Evolutionary conservation across 2,329 filamentous ascomycete species (phyloP).

Genomic region (Sarocladiaceae sp.): DNA sequence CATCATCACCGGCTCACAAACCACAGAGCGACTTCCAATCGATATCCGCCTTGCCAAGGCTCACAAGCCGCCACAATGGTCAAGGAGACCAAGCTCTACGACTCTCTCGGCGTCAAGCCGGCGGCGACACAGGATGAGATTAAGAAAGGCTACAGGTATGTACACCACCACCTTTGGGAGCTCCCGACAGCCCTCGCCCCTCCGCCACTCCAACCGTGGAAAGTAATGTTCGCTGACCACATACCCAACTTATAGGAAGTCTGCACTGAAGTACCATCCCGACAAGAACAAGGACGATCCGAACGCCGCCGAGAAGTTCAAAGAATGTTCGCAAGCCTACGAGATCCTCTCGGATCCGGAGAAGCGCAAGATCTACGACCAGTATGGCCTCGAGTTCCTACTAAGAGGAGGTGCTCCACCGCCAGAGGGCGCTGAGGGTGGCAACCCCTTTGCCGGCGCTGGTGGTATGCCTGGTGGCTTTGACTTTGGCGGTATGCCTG

Average conservation of each 20-base stretch:
- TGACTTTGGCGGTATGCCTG: conserved; percentile 31
- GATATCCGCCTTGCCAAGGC: not conserved
- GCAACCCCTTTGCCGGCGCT: conserved; percentile 55
- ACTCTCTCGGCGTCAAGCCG: conserved; percentile 72
- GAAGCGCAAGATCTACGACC: conserved; percentile 92
- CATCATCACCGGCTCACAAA: no score
- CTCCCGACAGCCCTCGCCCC: not conserved
- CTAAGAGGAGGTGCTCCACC: conserved; percentile 67
- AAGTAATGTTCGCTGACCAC: conserved; percentile 32
- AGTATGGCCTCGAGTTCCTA: conserved; percentile 89
- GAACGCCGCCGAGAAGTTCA: conserved; percentile 85
- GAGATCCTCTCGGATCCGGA: conserved; percentile 96
- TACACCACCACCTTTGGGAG: conserved; percentile 11
- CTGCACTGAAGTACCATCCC: conserved; percentile 85
- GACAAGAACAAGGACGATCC: conserved; percentile 97
- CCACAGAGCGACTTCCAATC: no score
- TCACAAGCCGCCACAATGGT: conserved; percentile 58
- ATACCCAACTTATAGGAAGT: conserved; percentile 52
- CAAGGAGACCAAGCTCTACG: conserved; percentile 92
- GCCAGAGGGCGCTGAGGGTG: conserved; percentile 47
- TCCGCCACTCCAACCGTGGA: not conserved
- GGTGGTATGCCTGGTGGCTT: conserved; percentile 50
- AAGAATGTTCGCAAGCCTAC: conserved; percentile 95
- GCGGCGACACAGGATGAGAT: conserved; percentile 86
- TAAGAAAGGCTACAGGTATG: conserved; percentile 89